phyloP scores from a whole-genome alignment of 345 rosid genomes.

The Nephelium lappaceum region DNA sequence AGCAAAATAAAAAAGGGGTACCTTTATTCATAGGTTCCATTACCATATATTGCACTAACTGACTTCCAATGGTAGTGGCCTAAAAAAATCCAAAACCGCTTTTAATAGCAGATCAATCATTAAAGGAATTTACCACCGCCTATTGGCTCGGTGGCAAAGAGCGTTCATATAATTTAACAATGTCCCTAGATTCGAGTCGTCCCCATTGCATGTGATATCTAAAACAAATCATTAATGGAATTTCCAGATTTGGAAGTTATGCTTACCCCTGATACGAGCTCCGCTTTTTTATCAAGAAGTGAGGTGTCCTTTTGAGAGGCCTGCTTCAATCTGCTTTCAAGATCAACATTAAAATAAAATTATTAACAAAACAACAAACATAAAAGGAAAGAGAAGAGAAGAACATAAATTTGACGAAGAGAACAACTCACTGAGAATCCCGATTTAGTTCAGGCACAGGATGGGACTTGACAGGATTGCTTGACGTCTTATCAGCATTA shows the following conservation, averaged over 20 bases:
- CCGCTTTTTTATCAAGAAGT: conserved; percentile 32
- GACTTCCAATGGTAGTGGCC: conserved; percentile 34
- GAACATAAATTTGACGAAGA: neutral
- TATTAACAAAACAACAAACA: neutral
- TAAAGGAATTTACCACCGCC: neutral
- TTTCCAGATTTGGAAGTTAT: conserved; percentile 1
- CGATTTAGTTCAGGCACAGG: conserved; percentile 22
- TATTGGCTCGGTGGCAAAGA: too few species aligned
- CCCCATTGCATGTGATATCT: too few species aligned
- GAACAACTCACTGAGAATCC: conserved; percentile 35
- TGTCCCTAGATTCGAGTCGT: too few species aligned
- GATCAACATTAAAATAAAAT: neutral
- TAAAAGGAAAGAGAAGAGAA: neutral
- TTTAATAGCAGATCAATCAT: conserved; percentile 10
- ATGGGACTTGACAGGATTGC: conserved; percentile 21
- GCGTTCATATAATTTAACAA: too few species aligned
- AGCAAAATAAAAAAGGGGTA: conserved; percentile 26
- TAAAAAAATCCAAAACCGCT: conserved; percentile 17
- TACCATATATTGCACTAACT: conserved; percentile 29
- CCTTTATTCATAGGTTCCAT: conserved; percentile 45
- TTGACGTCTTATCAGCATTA: conserved; percentile 28
- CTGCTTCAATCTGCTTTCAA: conserved; percentile 41
- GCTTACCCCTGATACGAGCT: conserved; percentile 41
- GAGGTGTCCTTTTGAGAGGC: conserved; percentile 25
- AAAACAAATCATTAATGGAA: too few species aligned